Evolutionary conservation across 768 basidiomycete species (phyloP).

Genomic region (Amanita thiersii): DNA sequence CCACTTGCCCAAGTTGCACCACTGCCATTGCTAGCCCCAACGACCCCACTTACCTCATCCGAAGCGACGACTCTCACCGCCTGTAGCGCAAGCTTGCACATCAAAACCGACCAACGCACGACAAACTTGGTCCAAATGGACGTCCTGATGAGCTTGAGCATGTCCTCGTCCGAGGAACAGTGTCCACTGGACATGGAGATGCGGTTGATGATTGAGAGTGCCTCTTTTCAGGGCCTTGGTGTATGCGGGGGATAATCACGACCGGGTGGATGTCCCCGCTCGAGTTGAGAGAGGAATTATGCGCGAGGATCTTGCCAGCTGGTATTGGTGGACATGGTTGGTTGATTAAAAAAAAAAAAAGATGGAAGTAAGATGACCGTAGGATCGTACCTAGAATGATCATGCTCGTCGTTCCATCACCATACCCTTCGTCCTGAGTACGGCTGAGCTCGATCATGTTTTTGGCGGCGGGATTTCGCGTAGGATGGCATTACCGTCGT

Average conservation of each 20-base stretch:
- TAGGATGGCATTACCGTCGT: slow-evolving; percentile 98
- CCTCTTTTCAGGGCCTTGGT: slow-evolving; percentile 92
- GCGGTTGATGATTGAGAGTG: slow-evolving; percentile 78
- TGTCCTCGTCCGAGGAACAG: slow-evolving; percentile 74
- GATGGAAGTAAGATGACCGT: too few relatives aligned
- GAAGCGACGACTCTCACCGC: slow-evolving; percentile 86
- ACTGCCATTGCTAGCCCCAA: too few relatives aligned
- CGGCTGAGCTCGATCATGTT: slow-evolving; percentile 98
- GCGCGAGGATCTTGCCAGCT: slow-evolving; percentile 96
- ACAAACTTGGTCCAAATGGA: slow-evolving; percentile 99
- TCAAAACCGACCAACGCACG: slow-evolving; percentile 92
- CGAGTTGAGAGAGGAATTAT: slow-evolving; percentile 86
- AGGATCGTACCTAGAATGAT: slow-evolving; percentile 83
- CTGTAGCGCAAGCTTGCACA: slow-evolving; percentile 91
- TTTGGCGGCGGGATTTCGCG: slow-evolving; percentile 97
- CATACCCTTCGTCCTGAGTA: slow-evolving; percentile 98
- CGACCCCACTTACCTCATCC: too few relatives aligned
- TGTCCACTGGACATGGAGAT: slow-evolving; percentile 92
- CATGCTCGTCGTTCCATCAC: slow-evolving; percentile 96
- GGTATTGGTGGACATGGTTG: neutral
- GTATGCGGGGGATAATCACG: slow-evolving; percentile 96
- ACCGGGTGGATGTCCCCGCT: slow-evolving; percentile 98
- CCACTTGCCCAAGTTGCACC: too few relatives aligned
- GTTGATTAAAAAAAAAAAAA: neutral
- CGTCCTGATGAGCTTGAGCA: slow-evolving; percentile 96